phyloP scores from a whole-genome alignment of 176 grass and related monocot genomes.

The barley (Hordeum vulgare) region MorexV3_pseudomolecules_assembly NC_058518.1:434740213-434740712 shows the following conservation, averaged over 20 bases:
- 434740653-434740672: background rate
- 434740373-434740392: slow-evolving; percentile 69
- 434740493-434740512: slow-evolving; percentile 36
- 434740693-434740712: background rate
- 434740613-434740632: slow-evolving; percentile 7
- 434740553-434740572: slow-evolving; percentile 68
- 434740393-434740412: slow-evolving; percentile 52
- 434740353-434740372: background rate
- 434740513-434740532: slow-evolving; percentile 53
- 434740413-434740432: slow-evolving; percentile 66
- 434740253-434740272: background rate
- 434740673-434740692: background rate
- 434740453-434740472: slow-evolving; percentile 58
- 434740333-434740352: background rate
- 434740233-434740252: background rate
- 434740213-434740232: background rate
- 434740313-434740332: background rate
- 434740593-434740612: slow-evolving; percentile 77
- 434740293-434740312: background rate
- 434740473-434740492: slow-evolving; percentile 65
- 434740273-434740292: background rate
- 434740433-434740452: slow-evolving; percentile 77
- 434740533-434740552: slow-evolving; percentile 67
- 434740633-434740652: background rate
- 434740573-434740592: slow-evolving; percentile 71